Evolutionary conservation across 2,329 filamentous ascomycete genomes (phyloP).

Genomic region (Diplodia corticola): DNA sequence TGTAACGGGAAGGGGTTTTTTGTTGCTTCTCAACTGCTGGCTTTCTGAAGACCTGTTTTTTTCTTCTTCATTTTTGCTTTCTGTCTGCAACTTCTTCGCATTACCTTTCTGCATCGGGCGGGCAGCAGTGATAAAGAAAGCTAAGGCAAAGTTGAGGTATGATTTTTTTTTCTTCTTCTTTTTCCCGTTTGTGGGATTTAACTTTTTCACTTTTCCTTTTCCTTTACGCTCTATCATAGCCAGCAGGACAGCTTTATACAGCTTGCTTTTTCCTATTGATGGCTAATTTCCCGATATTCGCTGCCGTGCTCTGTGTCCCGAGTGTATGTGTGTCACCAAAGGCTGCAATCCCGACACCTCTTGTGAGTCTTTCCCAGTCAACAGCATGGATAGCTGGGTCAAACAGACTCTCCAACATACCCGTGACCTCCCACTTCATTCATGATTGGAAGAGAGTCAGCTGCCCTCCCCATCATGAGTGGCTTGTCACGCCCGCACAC

Average conservation of each 20-base stretch:
- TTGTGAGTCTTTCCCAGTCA: background rate
- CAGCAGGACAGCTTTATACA: constrained; percentile 2
- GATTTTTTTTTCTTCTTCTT: background rate
- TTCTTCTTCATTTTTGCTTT: background rate
- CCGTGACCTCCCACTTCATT: background rate
- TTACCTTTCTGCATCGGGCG: constrained; percentile 1
- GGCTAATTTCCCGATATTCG: background rate
- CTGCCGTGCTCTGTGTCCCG: background rate
- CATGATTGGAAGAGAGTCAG: background rate
- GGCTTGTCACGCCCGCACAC: background rate
- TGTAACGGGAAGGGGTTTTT: background rate
- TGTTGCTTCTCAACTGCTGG: background rate
- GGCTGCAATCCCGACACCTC: background rate
- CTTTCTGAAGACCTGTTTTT: constrained; percentile 1
- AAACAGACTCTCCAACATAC: background rate
- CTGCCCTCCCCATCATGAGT: background rate
- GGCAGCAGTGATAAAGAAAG: background rate
- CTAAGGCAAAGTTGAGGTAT: constrained; percentile 7
- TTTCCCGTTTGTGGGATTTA: background rate
- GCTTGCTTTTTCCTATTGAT: background rate
- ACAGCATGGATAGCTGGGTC: background rate
- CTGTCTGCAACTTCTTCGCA: background rate
- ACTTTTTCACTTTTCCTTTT: background rate
- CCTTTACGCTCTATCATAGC: background rate
- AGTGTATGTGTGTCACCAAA: background rate